These are phyloP conservation scores for Gilbertella persicaria DNA, from an alignment of 371 early-diverging fungal genomes.

Conservation along the genomic window DNA sequence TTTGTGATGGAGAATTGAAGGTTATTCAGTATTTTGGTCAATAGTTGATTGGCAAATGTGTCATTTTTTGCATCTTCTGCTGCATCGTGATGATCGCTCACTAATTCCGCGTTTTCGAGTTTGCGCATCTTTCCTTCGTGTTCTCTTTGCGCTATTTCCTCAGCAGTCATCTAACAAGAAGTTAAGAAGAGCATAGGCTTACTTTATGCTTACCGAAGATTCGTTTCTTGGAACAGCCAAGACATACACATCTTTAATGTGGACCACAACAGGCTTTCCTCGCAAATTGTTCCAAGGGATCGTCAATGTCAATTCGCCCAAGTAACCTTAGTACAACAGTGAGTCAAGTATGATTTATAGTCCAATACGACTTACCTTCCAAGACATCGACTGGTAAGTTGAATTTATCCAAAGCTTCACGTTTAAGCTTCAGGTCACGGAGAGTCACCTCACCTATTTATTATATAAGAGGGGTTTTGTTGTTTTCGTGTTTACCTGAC, in stretches of 20 bases:
- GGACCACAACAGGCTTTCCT: slow-evolving; percentile 87
- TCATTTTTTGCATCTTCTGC: slow-evolving; percentile 71
- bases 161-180: slow-evolving; percentile 66
- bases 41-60: slow-evolving; percentile 81
- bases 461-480: background rate
- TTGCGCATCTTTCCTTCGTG: slow-evolving; percentile 83
- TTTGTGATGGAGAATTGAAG: slow-evolving; percentile 93
- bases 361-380: too few relatives aligned
- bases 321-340: slow-evolving; percentile 61
- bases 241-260: slow-evolving; percentile 87
- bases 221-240: slow-evolving; percentile 85
- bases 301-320: slow-evolving; percentile 89
- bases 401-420: slow-evolving; percentile 92
- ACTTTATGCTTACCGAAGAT: slow-evolving; percentile 51
- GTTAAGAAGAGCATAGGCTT: too few relatives aligned
- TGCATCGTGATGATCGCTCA: slow-evolving; percentile 17
- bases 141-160: slow-evolving; percentile 79
- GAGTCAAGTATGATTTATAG: too few relatives aligned
- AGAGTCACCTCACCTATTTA: slow-evolving; percentile 91
- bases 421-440: slow-evolving; percentile 83
- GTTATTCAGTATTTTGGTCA: slow-evolving; percentile 94
- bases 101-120: slow-evolving; percentile 79
- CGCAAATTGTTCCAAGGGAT: slow-evolving; percentile 98
- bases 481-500: slow-evolving; percentile 69
- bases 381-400: slow-evolving; percentile 92